These are phyloP conservation scores for Fusarium stilboides DNA, from an alignment of 2,329 filamentous ascomycete genomes.

Conservation along the genomic window DNA sequence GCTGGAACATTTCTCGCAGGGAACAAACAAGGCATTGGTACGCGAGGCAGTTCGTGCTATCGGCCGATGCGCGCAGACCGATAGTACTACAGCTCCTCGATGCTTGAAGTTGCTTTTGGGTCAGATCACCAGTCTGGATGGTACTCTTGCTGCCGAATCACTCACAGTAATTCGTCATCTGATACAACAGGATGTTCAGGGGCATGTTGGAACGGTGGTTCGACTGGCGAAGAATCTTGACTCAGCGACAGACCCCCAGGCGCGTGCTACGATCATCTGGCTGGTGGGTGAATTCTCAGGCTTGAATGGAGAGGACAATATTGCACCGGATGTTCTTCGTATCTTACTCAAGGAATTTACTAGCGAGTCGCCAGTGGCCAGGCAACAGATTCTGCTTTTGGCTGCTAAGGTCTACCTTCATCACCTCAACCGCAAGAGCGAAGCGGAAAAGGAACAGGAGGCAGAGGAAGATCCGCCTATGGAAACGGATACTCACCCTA, in stretches of 20 bases:
- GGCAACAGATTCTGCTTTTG: slow-evolving; percentile 91
- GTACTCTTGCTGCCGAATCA: slow-evolving; percentile 90
- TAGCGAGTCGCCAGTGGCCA: slow-evolving; percentile 86
- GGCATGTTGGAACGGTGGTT: slow-evolving; percentile 88
- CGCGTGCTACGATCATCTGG: slow-evolving; percentile 96
- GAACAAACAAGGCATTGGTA: slow-evolving; percentile 80
- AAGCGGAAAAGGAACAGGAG: slow-evolving; percentile 56
- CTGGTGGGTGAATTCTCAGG: slow-evolving; percentile 95
- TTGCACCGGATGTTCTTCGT: slow-evolving; percentile 91
- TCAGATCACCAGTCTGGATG: slow-evolving; percentile 90
- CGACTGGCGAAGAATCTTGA: slow-evolving; percentile 93
- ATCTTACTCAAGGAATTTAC: slow-evolving; percentile 89
- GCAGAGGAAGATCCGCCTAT: slow-evolving; percentile 52
- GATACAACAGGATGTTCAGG: slow-evolving; percentile 89
- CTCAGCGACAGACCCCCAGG: slow-evolving; percentile 87
- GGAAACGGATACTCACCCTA: slow-evolving; percentile 69
- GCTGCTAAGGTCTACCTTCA: slow-evolving; percentile 98
- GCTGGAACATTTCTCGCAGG: slow-evolving; percentile 91
- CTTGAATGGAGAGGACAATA: slow-evolving; percentile 84
- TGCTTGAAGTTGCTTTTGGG: slow-evolving; percentile 87
- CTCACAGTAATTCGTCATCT: slow-evolving; percentile 95
- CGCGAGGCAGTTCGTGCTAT: slow-evolving; percentile 93
- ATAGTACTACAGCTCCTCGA: slow-evolving; percentile 77
- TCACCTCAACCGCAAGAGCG: slow-evolving; percentile 77
- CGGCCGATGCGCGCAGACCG: slow-evolving; percentile 89